phyloP scores from a whole-genome alignment of 192 early-diverging fungal species.

The Spinellus fusiger region DNA sequence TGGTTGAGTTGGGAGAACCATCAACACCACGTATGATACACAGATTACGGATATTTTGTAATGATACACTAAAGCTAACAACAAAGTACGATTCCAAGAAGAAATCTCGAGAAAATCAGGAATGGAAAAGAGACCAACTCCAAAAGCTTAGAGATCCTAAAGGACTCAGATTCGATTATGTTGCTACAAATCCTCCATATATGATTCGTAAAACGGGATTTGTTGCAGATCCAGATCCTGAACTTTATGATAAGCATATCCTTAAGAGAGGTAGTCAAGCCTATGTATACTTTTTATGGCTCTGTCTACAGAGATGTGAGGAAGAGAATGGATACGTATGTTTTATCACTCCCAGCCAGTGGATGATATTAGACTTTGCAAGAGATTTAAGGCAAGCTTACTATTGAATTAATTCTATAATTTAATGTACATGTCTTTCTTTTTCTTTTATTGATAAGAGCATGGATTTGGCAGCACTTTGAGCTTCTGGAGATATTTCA shows the following conservation, averaged over 20 bases:
- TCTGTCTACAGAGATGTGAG: conserved; percentile 44
- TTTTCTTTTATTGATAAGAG: conserved; percentile 17
- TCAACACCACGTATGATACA: conserved; percentile 16
- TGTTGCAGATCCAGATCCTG: conserved; percentile 41
- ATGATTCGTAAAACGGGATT: conserved; percentile 55
- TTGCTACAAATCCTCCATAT: conserved; percentile 59
- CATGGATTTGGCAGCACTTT: conserved; percentile 48
- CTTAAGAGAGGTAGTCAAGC: conserved; percentile 47
- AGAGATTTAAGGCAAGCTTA: conserved; percentile 38
- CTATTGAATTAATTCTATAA: not conserved
- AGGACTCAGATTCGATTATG: conserved; percentile 43
- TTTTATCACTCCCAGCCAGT: conserved; percentile 56
- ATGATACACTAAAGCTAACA: conserved; percentile 45
- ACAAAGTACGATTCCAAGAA: not conserved
- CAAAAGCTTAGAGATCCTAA: conserved; percentile 31
- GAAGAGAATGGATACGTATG: conserved; percentile 39
- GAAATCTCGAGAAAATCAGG: not conserved
- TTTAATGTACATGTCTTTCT: not conserved
- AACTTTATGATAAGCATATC: conserved; percentile 42
- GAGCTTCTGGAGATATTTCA: conserved; percentile 46
- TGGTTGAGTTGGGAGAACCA: conserved; percentile 2
- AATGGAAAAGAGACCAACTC: conserved; percentile 41
- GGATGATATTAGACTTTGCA: conserved; percentile 54
- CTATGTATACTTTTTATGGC: conserved; percentile 56
- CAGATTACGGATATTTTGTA: conserved; percentile 43